Conservation (phyloP, 176 grass and related monocot species). For the Rhynchospora pubera region DNA sequence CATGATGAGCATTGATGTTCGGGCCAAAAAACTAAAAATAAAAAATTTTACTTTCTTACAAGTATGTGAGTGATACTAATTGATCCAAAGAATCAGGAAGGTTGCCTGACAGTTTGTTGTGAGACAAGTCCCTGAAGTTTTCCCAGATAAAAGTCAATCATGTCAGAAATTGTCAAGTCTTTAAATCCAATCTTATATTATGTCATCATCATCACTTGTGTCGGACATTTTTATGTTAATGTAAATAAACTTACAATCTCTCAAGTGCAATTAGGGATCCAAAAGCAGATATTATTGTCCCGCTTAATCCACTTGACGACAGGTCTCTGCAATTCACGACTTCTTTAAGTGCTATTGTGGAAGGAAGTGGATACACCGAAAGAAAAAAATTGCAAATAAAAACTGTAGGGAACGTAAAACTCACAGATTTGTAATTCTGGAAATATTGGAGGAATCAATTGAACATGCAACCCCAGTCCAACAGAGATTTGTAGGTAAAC, state of each 20-base stretch:
- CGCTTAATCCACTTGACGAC: constrained; percentile 6
- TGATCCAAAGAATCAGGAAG: constrained; percentile 34
- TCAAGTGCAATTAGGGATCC: neutral
- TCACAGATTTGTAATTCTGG: constrained; percentile 33
- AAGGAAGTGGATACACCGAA: neutral
- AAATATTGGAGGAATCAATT: neutral
- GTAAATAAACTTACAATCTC: neutral
- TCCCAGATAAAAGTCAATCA: neutral
- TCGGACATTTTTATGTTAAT: neutral
- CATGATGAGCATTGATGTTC: neutral
- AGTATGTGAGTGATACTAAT: constrained; percentile 26
- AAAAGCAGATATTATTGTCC: neutral
- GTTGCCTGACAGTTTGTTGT: constrained; percentile 32
- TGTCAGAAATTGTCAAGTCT: neutral
- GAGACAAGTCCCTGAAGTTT: constrained; percentile 32
- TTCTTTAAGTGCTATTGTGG: neutral
- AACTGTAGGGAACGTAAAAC: neutral
- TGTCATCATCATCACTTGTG: neutral
- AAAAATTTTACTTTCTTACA: constrained; percentile 12
- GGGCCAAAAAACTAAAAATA: neutral
- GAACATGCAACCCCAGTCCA: constrained; percentile 31
- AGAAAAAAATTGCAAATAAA: neutral
- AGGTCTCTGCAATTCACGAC: neutral
- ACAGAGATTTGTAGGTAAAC: neutral
- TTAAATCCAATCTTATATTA: neutral